These are phyloP conservation scores for Eucalyptus paniculata DNA, from an alignment of 345 rosid genomes.

Conservation along the genomic window DNA sequence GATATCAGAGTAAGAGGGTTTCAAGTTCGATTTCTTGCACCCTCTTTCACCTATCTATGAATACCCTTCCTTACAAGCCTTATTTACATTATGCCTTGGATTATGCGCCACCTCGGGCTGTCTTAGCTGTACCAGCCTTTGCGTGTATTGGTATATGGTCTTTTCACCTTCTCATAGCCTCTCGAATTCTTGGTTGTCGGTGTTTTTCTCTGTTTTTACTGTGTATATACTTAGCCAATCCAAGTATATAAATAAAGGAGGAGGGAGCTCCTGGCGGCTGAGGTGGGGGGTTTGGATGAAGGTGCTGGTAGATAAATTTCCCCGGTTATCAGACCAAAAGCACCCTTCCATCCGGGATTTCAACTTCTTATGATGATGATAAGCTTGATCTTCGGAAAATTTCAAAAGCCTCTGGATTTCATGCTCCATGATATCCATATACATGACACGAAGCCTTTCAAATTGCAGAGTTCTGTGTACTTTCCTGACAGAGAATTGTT, in stretches of 20 bases:
- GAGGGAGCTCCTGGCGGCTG: neutral
- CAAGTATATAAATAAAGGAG: neutral
- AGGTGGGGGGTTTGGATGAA: neutral
- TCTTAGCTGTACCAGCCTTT: neutral
- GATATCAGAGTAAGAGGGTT: neutral
- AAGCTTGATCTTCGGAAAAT: neutral
- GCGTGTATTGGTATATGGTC: neutral
- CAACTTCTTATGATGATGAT: neutral
- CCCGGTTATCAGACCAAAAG: neutral
- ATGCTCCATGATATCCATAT: neutral
- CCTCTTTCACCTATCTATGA: neutral
- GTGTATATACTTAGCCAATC: neutral
- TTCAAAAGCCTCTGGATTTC: neutral
- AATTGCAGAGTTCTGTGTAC: neutral
- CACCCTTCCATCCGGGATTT: neutral
- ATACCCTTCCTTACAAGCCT: neutral
- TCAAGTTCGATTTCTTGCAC: neutral
- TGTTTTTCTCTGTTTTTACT: neutral
- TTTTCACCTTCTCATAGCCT: neutral
- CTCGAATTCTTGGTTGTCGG: rapidly evolving
- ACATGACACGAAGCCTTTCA: neutral
- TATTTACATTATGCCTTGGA: neutral
- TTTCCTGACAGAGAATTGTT: neutral
- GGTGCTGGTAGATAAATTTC: neutral
- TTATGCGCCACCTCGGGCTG: too few relatives aligned